Evolutionary conservation across 108 stramenopile species (phyloP).

Genomic region (Bacterosira constricta): DNA sequence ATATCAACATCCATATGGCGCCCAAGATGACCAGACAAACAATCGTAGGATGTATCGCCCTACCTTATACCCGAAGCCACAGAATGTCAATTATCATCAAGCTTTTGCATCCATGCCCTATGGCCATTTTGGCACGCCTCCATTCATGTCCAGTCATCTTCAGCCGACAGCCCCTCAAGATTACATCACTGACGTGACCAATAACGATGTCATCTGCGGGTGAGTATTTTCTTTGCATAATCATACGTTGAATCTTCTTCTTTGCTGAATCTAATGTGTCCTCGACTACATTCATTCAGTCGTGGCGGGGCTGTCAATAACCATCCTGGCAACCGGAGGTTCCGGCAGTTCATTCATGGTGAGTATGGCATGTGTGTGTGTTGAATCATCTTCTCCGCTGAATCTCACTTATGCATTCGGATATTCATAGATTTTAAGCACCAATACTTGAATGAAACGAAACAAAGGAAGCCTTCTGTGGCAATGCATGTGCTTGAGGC

Average conservation of each 20-base stretch:
- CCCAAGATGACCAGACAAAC: neutral
- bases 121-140: slow-evolving; percentile 10
- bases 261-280: neutral
- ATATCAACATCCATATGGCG: slow-evolving; percentile 1
- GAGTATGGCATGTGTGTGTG: too few relatives aligned
- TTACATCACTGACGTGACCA: slow-evolving; percentile 26
- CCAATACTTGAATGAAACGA: slow-evolving; percentile 36
- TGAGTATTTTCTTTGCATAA: neutral
- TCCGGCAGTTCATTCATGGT: slow-evolving; percentile 39
- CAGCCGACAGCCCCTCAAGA: neutral
- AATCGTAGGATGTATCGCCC: neutral
- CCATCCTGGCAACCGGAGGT: slow-evolving; percentile 49
- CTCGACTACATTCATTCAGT: neutral
- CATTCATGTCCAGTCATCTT: neutral
- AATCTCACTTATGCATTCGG: too few relatives aligned
- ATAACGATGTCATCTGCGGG: slow-evolving; percentile 46
- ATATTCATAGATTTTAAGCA: slow-evolving; percentile 45
- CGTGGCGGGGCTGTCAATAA: slow-evolving; percentile 44
- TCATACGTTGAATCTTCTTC: neutral
- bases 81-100: neutral
- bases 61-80: slow-evolving; percentile 2
- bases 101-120: neutral
- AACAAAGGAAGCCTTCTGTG: slow-evolving; percentile 41
- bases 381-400: too few relatives aligned
- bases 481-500: slow-evolving; percentile 31